These are phyloP conservation scores for Mycosphaerella sp. DNA, from an alignment of 2,329 filamentous ascomycete genomes.

Conservation along the genomic window DNA sequence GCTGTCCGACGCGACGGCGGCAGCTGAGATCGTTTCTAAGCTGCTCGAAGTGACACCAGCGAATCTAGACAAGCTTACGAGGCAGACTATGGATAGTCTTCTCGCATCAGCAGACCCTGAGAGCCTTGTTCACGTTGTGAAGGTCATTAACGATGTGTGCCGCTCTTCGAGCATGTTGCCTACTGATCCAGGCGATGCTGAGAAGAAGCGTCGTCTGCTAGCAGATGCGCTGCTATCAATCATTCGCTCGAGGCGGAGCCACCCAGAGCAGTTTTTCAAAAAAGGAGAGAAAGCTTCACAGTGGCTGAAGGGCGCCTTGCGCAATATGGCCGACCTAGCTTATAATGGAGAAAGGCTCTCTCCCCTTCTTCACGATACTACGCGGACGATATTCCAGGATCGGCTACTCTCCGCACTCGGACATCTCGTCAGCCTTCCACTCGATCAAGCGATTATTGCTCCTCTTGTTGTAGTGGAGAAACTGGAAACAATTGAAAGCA, in stretches of 20 bases:
- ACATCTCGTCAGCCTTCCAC: slow-evolving; percentile 39
- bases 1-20: slow-evolving; percentile 54
- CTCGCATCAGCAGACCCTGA: slow-evolving; percentile 54
- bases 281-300: slow-evolving; percentile 26
- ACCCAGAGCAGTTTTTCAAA: slow-evolving; percentile 26
- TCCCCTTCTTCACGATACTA: slow-evolving; percentile 41
- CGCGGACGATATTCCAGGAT: slow-evolving; percentile 48
- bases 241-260: slow-evolving; percentile 36
- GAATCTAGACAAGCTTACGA: slow-evolving; percentile 81
- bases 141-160: slow-evolving; percentile 43
- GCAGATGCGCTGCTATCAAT: slow-evolving; percentile 50
- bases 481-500: slow-evolving; percentile 16
- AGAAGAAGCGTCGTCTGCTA: slow-evolving; percentile 47
- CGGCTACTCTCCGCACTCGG: slow-evolving; percentile 52
- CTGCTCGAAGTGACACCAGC: slow-evolving; percentile 67
- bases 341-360: slow-evolving; percentile 19
- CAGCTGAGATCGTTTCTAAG: slow-evolving; percentile 56
- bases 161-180: slow-evolving; percentile 38
- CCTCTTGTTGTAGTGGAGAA: slow-evolving; percentile 16
- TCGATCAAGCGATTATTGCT: slow-evolving; percentile 23
- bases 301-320: slow-evolving; percentile 25
- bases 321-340: slow-evolving; percentile 27
- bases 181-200: slow-evolving; percentile 41
- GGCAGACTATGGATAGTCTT: slow-evolving; percentile 71
- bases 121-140: slow-evolving; percentile 48